phyloP scores from a whole-genome alignment of 2,329 filamentous ascomycete species.

The Microascus cirrosus region DNA sequence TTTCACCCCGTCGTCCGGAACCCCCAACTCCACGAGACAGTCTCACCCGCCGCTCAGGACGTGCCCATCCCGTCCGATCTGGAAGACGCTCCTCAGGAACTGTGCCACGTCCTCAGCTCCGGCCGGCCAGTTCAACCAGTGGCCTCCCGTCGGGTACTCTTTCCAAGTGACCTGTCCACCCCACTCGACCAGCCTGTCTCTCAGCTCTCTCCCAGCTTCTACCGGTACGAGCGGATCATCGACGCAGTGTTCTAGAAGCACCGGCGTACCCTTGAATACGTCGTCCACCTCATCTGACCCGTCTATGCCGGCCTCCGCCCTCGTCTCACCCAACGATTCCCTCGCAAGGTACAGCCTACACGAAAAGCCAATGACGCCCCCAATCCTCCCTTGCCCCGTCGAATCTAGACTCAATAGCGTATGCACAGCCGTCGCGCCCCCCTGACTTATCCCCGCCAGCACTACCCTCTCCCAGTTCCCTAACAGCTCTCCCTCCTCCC shows the following conservation, averaged over 20 bases:
- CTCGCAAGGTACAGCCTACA: constrained; percentile 23
- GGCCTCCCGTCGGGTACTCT: constrained; percentile 28
- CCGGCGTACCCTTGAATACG: constrained; percentile 25
- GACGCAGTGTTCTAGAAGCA: constrained; percentile 31
- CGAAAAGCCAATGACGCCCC: constrained; percentile 26
- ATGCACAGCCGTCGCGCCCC: constrained; percentile 27
- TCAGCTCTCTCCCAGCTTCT: constrained; percentile 20
- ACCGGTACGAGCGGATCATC: constrained; percentile 30
- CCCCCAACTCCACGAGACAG: neutral
- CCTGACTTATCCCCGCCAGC: constrained; percentile 34
- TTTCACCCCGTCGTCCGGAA: neutral
- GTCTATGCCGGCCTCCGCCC: constrained; percentile 17
- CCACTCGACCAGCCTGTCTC: constrained; percentile 21
- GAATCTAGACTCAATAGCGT: constrained; percentile 21
- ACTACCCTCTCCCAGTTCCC: constrained; percentile 26
- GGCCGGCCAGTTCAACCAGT: constrained; percentile 30
- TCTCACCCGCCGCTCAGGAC: neutral
- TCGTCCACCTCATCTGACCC: constrained; percentile 10
- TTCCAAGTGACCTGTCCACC: constrained; percentile 26
- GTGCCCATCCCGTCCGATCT: neutral
- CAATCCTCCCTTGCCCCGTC: constrained; percentile 3
- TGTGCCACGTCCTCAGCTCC: constrained; percentile 28
- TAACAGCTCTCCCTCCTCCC: constrained; percentile 8
- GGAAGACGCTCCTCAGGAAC: constrained; percentile 15
- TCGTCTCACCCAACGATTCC: constrained; percentile 16